These are phyloP conservation scores for Backusella westeae DNA, from an alignment of 192 early-diverging fungal genomes.

Conservation along the genomic window DNA sequence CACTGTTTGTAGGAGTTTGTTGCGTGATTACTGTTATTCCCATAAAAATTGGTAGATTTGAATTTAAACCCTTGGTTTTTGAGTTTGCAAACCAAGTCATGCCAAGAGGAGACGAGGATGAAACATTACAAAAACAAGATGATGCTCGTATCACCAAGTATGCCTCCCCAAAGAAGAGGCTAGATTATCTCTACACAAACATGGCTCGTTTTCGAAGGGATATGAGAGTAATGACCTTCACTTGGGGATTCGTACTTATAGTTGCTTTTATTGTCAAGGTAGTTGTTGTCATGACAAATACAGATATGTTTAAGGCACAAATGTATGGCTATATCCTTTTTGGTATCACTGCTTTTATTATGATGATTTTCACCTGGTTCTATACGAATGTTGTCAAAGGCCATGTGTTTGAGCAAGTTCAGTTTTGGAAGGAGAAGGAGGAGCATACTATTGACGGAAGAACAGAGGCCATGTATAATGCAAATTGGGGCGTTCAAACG, in stretches of 20 bases:
- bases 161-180: slow-evolving; percentile 10
- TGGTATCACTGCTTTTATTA: slow-evolving; percentile 10
- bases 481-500: neutral
- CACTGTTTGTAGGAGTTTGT: slow-evolving; percentile 25
- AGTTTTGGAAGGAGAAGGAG: neutral
- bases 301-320: slow-evolving; percentile 11
- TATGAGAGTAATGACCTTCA: slow-evolving; percentile 33
- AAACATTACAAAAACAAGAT: slow-evolving; percentile 10
- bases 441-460: neutral
- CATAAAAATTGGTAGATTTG: slow-evolving; percentile 17
- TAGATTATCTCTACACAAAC: slow-evolving; percentile 28
- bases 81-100: slow-evolving; percentile 31
- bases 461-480: neutral
- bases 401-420: slow-evolving; percentile 13
- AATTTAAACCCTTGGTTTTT: slow-evolving; percentile 24
- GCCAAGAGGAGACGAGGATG: slow-evolving; percentile 22
- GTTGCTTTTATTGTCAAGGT: slow-evolving; percentile 34
- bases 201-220: slow-evolving; percentile 28
- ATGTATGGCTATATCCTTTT: slow-evolving; percentile 15
- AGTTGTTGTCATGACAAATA: slow-evolving; percentile 24
- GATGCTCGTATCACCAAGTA: slow-evolving; percentile 13
- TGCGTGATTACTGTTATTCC: slow-evolving; percentile 30
- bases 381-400: slow-evolving; percentile 20
- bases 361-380: slow-evolving; percentile 24
- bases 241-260: slow-evolving; percentile 30